A percentile compares a stretch with the other conserved stretches of the same genome.
These are phyloP conservation scores for Zymoseptoria tritici DNA, from an alignment of 2,329 filamentous ascomycete species.

Conservation along the genomic window DNA sequence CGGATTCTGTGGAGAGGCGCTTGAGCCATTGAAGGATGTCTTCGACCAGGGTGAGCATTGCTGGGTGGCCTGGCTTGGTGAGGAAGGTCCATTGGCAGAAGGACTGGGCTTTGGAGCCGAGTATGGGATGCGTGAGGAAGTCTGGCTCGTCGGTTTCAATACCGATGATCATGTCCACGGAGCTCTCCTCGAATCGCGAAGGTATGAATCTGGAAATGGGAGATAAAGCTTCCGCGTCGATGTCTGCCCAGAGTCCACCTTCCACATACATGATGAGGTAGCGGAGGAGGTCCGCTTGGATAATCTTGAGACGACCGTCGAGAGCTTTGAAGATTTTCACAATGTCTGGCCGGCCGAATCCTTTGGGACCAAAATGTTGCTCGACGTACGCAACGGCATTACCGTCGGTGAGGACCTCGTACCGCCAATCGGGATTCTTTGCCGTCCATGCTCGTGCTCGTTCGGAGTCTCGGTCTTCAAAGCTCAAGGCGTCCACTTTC, in stretches of 20 bases:
- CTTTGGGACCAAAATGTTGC: conserved; percentile 55
- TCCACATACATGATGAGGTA: conserved; percentile 62
- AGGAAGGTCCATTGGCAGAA: conserved; percentile 73
- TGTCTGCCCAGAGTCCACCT: conserved; percentile 53
- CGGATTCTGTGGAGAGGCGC: conserved; percentile 50
- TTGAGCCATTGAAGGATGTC: conserved; percentile 60
- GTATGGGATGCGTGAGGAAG: conserved; percentile 54
- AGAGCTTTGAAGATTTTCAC: conserved; percentile 52
- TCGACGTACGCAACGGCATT: conserved; percentile 62
- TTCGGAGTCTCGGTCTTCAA: conserved; percentile 55
- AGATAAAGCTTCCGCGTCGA: conserved; percentile 50
- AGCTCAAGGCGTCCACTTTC: conserved; percentile 60
- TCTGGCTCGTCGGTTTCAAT: conserved; percentile 64
- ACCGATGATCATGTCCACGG: conserved; percentile 61
- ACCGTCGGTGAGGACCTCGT: conserved; percentile 61
- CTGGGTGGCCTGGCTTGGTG: conserved; percentile 56
- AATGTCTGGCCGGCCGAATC: conserved; percentile 59
- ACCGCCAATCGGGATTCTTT: conserved; percentile 59
- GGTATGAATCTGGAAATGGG: conserved; percentile 52
- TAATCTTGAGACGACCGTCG: conserved; percentile 48
- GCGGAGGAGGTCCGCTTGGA: conserved; percentile 58
- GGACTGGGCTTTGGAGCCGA: conserved; percentile 59
- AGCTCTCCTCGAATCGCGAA: conserved; percentile 51
- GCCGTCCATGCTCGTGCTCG: conserved; percentile 56
- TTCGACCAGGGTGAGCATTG: conserved; percentile 61